Evolutionary conservation across 352 stramenopile species (phyloP).

Genomic region (Globisporangium echinulatum): DNA sequence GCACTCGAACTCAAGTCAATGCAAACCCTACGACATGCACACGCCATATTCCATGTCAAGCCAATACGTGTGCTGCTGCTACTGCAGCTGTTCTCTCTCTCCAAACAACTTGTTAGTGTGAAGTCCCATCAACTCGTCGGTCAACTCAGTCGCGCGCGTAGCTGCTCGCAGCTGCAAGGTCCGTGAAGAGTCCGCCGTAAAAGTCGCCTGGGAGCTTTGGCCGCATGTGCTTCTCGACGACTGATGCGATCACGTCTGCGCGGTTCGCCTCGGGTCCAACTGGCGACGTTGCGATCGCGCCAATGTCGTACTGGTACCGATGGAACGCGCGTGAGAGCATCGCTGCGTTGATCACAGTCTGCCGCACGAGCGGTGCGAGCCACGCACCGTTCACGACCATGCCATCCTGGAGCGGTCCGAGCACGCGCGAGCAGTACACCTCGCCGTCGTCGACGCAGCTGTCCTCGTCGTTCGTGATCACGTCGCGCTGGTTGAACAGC

Average conservation of each 20-base stretch:
- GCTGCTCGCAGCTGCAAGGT: constrained; percentile 24
- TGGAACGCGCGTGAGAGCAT: constrained; percentile 66
- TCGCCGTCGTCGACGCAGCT: constrained; percentile 74
- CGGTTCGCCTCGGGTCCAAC: constrained; percentile 67
- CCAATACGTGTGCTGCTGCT: too few species aligned
- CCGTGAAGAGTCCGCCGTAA: constrained; percentile 74
- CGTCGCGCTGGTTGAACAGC: constrained; percentile 67
- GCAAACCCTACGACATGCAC: too few species aligned
- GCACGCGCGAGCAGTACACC: constrained; percentile 72
- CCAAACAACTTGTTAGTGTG: not conserved
- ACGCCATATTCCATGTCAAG: too few species aligned
- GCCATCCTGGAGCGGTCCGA: constrained; percentile 76
- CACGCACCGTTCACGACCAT: constrained; percentile 81
- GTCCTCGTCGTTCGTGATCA: constrained; percentile 69
- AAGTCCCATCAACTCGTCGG: too few species aligned
- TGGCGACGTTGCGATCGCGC: constrained; percentile 49
- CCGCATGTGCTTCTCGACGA: constrained; percentile 77
- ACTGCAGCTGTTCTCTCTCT: not conserved
- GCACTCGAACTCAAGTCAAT: not conserved
- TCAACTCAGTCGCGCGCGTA: not conserved
- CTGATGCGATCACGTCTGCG: constrained; percentile 57
- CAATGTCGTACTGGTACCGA: constrained; percentile 70
- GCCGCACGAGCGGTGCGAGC: constrained; percentile 73
- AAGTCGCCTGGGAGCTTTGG: constrained; percentile 82
- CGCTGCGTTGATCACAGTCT: constrained; percentile 78